These are phyloP conservation scores for Cornus kousa DNA, from an alignment of 148 eudicot species.

Conservation along the genomic window DNA sequence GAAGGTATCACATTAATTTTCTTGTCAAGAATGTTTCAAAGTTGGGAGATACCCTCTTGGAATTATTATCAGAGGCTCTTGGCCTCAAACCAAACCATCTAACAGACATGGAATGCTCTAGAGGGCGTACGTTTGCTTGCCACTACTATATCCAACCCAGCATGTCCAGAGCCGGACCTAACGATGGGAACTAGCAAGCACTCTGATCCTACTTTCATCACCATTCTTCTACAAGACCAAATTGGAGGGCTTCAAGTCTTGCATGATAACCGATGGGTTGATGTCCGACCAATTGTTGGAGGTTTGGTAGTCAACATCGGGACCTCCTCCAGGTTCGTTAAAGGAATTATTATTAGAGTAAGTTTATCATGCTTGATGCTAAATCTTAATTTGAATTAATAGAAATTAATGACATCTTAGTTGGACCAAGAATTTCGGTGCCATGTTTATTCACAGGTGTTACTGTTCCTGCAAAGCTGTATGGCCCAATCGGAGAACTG, in stretches of 20 bases:
- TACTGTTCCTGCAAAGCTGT: constrained; percentile 12
- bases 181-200: constrained; percentile 28
- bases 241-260: constrained; percentile 52
- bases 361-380: no score
- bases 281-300: constrained; percentile 33
- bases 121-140: constrained; percentile 14
- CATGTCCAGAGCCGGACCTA: constrained; percentile 36
- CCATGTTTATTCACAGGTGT: constrained; percentile 30
- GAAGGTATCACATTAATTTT: background rate
- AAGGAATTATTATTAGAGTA: no score
- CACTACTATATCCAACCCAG: constrained; percentile 39
- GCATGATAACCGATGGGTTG: constrained; percentile 31
- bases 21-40: constrained; percentile 6
- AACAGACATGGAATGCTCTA: constrained; percentile 19
- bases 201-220: constrained; percentile 31
- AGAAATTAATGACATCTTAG: no score
- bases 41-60: constrained; percentile 22
- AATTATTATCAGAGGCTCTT: constrained; percentile 36
- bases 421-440: constrained; percentile 47
- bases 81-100: constrained; percentile 31
- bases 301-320: constrained; percentile 39
- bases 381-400: no score
- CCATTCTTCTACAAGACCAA: constrained; percentile 30
- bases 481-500: constrained; percentile 44
- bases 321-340: constrained; percentile 41